Conservation (phyloP, 768 basidiomycete species). For the Lactarius sp. region DNA sequence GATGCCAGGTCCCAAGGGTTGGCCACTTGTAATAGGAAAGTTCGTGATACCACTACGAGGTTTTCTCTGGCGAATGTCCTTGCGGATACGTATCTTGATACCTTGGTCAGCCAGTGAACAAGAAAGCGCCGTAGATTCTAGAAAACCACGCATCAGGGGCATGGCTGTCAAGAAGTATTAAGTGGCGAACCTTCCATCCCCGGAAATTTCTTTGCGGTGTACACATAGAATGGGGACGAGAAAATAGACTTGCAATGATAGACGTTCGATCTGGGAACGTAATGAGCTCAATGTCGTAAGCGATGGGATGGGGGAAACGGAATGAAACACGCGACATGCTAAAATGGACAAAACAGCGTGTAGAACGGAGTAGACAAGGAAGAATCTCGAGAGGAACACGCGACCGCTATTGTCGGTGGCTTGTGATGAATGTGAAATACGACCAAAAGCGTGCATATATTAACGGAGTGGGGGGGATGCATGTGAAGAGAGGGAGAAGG, state of each 20-base stretch:
- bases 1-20: conserved; percentile 15
- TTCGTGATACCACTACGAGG: conserved; percentile 33
- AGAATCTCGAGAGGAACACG: conserved; percentile 4
- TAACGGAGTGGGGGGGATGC: not conserved
- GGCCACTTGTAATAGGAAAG: conserved; percentile 20
- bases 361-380: conserved; percentile 11
- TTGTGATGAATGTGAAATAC: conserved; percentile 19
- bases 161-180: not conserved
- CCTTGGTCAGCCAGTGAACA: conserved; percentile 93
- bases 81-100: conserved; percentile 91
- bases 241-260: conserved; percentile 88
- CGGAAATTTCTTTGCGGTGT: conserved; percentile 94
- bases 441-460: not conserved
- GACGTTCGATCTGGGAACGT: conserved; percentile 60
- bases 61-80: conserved; percentile 83
- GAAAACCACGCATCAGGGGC: conserved; percentile 7
- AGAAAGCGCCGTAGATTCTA: conserved; percentile 86
- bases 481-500: conserved; percentile 12
- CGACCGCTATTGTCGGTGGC: not conserved
- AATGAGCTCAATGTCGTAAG: not conserved
- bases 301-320: not conserved
- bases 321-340: conserved; percentile 21
- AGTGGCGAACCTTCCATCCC: conserved; percentile 80
- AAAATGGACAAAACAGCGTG: conserved; percentile 1
- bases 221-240: conserved; percentile 88